Evolutionary conservation across 257 asterid genomes (phyloP).

Genomic region (Gentiana straminea): DNA sequence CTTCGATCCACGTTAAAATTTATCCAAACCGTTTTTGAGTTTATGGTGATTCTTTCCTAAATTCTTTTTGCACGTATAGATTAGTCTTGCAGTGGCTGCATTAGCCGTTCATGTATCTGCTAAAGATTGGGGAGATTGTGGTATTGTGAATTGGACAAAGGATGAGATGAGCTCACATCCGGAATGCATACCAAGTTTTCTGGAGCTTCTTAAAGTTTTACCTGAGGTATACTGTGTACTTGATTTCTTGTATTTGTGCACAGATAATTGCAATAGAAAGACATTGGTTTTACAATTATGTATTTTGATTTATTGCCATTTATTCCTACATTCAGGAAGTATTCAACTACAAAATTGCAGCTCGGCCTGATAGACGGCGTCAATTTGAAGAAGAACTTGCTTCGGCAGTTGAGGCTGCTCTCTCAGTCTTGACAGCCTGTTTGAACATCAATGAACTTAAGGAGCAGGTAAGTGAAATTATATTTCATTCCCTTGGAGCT

Average conservation of each 20-base stretch:
- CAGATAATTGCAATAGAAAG: conserved; percentile 1
- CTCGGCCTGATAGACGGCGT: conserved; percentile 97
- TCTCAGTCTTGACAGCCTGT: conserved; percentile 80
- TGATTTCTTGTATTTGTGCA: conserved; percentile 3
- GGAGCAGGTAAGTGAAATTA: conserved; percentile 61
- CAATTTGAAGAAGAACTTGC: conserved; percentile 80
- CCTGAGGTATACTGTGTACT: conserved; percentile 62
- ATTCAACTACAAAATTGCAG: conserved; percentile 91
- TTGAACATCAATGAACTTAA: conserved; percentile 60
- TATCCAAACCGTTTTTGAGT: not conserved
- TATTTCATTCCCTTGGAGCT: not conserved
- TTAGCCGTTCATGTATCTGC: conserved; percentile 95
- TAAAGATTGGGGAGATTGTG: conserved; percentile 95
- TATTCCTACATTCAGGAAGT: conserved; percentile 51
- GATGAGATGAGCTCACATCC: conserved; percentile 89
- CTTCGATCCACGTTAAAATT: conserved; percentile 11
- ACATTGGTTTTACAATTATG: not conserved
- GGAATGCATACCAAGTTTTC: conserved; percentile 84
- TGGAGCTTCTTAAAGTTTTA: conserved; percentile 90
- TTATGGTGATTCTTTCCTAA: conserved; percentile 27
- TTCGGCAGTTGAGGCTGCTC: conserved; percentile 68
- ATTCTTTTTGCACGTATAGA: conserved; percentile 43
- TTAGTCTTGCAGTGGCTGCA: conserved; percentile 99
- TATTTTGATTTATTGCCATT: conserved; percentile 4
- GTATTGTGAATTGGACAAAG: conserved; percentile 78